Evolutionary conservation across 2,329 filamentous ascomycete genomes (phyloP).

Genomic region (Pseudopyricularia cyperi): DNA sequence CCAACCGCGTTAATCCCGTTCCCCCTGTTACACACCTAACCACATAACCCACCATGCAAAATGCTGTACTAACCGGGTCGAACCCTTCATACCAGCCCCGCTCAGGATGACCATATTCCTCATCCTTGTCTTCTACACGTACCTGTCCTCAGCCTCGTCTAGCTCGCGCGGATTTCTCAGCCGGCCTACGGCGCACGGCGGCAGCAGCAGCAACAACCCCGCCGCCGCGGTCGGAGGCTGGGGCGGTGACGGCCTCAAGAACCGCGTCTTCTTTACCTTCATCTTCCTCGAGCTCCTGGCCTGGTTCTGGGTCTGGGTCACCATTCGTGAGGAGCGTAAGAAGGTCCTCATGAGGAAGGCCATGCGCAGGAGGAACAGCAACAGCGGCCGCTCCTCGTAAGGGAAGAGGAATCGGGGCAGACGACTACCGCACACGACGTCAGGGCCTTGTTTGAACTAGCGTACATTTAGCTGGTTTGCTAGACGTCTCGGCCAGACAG

Average conservation of each 20-base stretch:
- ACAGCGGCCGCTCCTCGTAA: neutral
- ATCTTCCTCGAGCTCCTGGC: slow-evolving; percentile 69
- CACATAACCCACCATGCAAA: no score
- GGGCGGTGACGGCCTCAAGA: slow-evolving; percentile 61
- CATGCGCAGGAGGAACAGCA: slow-evolving; percentile 14
- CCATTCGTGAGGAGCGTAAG: slow-evolving; percentile 50
- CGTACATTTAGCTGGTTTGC: no score
- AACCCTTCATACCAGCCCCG: slow-evolving; percentile 33
- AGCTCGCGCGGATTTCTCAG: slow-evolving; percentile 17
- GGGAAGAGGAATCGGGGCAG: neutral
- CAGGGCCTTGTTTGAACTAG: no score
- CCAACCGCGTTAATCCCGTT: neutral
- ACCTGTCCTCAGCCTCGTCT: slow-evolving; percentile 41
- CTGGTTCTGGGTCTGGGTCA: slow-evolving; percentile 80
- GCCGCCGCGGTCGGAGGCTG: slow-evolving; percentile 24
- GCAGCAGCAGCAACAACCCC: slow-evolving; percentile 23
- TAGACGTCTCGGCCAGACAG: no score
- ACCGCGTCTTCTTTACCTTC: slow-evolving; percentile 73
- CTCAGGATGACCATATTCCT: slow-evolving; percentile 55
- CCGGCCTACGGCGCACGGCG: slow-evolving; percentile 12
- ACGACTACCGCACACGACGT: no score
- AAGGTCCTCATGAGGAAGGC: slow-evolving; percentile 26
- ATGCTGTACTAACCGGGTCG: no score
- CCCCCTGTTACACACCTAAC: no score
- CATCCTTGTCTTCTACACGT: slow-evolving; percentile 48